phyloP scores from a whole-genome alignment of 768 basidiomycete species.

The Podaxis mareebaensis region DNA sequence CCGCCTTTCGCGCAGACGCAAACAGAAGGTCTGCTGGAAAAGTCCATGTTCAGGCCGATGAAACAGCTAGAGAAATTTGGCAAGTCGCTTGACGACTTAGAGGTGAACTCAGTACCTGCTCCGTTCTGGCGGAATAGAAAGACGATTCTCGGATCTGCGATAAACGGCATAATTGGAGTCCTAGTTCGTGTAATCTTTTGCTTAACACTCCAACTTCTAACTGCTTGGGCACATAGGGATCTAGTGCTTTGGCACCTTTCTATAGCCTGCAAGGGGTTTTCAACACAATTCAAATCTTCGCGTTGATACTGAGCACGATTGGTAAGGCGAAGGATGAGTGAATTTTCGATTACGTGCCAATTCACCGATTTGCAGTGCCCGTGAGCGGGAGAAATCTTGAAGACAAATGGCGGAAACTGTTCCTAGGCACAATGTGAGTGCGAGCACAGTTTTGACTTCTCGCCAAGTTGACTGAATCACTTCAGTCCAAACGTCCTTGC shows the following conservation, averaged over 20 bases:
- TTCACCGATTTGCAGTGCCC: slow-evolving; percentile 33
- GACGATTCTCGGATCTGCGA: slow-evolving; percentile 46
- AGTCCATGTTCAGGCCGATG: slow-evolving; percentile 62
- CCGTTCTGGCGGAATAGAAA: slow-evolving; percentile 59
- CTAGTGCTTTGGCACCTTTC: slow-evolving; percentile 64
- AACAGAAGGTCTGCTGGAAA: neutral
- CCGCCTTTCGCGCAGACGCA: slow-evolving; percentile 38
- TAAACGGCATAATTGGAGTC: slow-evolving; percentile 52
- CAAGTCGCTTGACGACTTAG: slow-evolving; percentile 57
- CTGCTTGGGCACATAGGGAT: slow-evolving; percentile 46
- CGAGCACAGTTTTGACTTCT: neutral
- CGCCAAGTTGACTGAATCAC: slow-evolving; percentile 11
- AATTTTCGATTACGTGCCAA: neutral
- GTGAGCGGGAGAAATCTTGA: slow-evolving; percentile 35
- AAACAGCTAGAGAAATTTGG: slow-evolving; percentile 50
- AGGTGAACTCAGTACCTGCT: slow-evolving; percentile 48
- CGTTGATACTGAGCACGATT: slow-evolving; percentile 66
- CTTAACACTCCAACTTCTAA: neutral
- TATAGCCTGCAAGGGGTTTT: slow-evolving; percentile 72
- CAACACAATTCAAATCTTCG: slow-evolving; percentile 72
- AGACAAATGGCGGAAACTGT: slow-evolving; percentile 55
- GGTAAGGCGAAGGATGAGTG: slow-evolving; percentile 34
- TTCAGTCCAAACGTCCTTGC: slow-evolving; percentile 71
- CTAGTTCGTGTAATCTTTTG: slow-evolving; percentile 40
- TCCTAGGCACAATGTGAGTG: slow-evolving; percentile 69